These are phyloP conservation scores for Pyrenochaeta sp. DNA, from an alignment of 2,329 filamentous ascomycete species.

Conservation along the genomic window DNA sequence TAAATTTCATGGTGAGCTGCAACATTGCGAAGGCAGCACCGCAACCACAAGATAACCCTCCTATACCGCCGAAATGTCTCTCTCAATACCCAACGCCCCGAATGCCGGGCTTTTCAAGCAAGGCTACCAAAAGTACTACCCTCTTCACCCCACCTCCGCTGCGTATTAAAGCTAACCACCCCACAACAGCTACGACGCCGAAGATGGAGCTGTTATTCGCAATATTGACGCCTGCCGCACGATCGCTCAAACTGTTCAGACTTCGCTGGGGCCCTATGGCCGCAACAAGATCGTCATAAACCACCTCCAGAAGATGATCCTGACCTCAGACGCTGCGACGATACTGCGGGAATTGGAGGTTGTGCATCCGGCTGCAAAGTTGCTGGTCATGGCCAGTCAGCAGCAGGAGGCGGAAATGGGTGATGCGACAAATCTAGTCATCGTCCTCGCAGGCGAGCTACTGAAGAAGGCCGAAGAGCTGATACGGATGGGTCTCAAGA, in stretches of 20 bases:
- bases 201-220: conserved; percentile 97
- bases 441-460: conserved; percentile 92
- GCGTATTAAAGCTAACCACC: conserved; percentile 44
- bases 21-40: conserved; percentile 30
- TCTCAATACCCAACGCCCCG: conserved; percentile 93
- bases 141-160: conserved; percentile 23
- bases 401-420: conserved; percentile 99
- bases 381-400: conserved; percentile 98
- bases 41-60: conserved; percentile 43
- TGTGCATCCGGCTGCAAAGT: conserved; percentile 95
- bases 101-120: conserved; percentile 94
- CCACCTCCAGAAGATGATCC: conserved; percentile 99
- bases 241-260: conserved; percentile 95
- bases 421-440: conserved; percentile 97
- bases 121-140: conserved; percentile 89
- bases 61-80: conserved; percentile 73
- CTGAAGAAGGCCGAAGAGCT: conserved; percentile 97
- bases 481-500: conserved; percentile 95
- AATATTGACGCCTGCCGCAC: conserved; percentile 99
- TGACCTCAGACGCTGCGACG: conserved; percentile 96
- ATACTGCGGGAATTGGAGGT: conserved; percentile 98
- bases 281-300: conserved; percentile 99
- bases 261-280: conserved; percentile 94
- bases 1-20: conserved; percentile 21
- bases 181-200: conserved; percentile 84